phyloP scores from a whole-genome alignment of 176 grass and related monocot genomes.

The Carex scoparia region DNA sequence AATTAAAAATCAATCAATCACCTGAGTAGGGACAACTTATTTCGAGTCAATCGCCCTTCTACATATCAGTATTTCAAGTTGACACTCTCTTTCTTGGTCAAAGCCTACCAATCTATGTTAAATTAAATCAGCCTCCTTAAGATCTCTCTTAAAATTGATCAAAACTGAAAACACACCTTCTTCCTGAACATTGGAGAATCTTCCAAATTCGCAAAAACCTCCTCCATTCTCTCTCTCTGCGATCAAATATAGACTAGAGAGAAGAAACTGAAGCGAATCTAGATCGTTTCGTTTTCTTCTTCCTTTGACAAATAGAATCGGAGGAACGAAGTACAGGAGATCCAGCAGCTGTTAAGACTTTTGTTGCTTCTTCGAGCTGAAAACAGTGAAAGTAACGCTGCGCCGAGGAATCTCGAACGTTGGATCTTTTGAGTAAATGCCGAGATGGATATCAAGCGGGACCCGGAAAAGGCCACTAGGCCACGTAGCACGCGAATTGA shows the following conservation, averaged over 20 bases:
- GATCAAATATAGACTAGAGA: neutral
- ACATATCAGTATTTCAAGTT: neutral
- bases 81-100: neutral
- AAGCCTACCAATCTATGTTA: neutral
- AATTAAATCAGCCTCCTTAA: neutral
- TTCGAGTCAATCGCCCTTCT: neutral
- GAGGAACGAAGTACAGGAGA: neutral
- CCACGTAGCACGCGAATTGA: neutral
- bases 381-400: neutral
- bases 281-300: neutral
- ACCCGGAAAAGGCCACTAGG: neutral
- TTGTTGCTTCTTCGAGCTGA: slow-evolving; percentile 7
- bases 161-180: slow-evolving; percentile 39
- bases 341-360: slow-evolving; percentile 3
- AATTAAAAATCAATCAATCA: neutral
- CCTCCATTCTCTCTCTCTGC: slow-evolving; percentile 3
- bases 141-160: slow-evolving; percentile 17
- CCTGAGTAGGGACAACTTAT: neutral
- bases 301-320: neutral
- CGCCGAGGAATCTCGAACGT: neutral
- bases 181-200: slow-evolving; percentile 83
- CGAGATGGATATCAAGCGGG: neutral
- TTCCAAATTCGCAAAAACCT: slow-evolving; percentile 54
- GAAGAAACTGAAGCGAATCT: neutral
- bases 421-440: neutral